A percentile compares a stretch with the other conserved stretches of the same genome.
These are phyloP conservation scores for Glarea lozoyensis DNA, from an alignment of 495 filamentous ascomycete species.

Conservation along the genomic window DNA sequence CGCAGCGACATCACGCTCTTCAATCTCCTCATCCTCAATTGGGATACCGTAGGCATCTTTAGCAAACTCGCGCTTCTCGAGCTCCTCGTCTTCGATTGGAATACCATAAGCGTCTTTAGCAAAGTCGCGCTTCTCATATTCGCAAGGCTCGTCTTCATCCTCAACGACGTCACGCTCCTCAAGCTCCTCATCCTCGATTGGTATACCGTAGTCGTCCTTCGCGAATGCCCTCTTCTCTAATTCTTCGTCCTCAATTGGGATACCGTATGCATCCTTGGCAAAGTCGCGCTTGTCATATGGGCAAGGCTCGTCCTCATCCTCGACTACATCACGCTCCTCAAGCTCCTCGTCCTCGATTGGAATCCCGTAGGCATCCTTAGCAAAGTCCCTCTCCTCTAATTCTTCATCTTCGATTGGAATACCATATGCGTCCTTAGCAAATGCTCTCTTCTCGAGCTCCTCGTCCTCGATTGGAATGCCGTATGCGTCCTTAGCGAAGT, in stretches of 20 bases:
- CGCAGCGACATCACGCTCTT: too few relatives aligned
- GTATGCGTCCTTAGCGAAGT: too few relatives aligned
- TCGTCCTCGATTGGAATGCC: too few relatives aligned
- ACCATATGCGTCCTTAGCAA: too few relatives aligned
- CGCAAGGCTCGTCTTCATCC: not conserved
- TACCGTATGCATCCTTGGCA: too few relatives aligned
- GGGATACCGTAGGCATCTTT: not conserved
- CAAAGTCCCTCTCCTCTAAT: too few relatives aligned
- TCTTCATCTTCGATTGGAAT: too few relatives aligned
- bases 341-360: too few relatives aligned
- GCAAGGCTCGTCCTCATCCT: too few relatives aligned
- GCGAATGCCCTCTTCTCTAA: conserved; percentile 7
- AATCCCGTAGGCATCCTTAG: too few relatives aligned
- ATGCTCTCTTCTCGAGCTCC: conserved; percentile 3
- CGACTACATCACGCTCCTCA: too few relatives aligned
- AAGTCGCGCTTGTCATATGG: too few relatives aligned
- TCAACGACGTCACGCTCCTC: not conserved
- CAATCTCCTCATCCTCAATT: not conserved
- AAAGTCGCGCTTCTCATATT: not conserved
- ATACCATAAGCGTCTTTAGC: conserved; percentile 1
- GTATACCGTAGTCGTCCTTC: conserved; percentile 2
- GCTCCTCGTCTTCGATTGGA: conserved; percentile 9
- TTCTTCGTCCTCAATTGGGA: not conserved
- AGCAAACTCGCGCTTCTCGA: conserved; percentile 1
- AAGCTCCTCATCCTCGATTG: conserved; percentile 11